Evolutionary conservation across 2,329 filamentous ascomycete genomes (phyloP), one percentile per base, ranked within the genome.

Genomic region (Pyrenochaeta sp.): DNA sequence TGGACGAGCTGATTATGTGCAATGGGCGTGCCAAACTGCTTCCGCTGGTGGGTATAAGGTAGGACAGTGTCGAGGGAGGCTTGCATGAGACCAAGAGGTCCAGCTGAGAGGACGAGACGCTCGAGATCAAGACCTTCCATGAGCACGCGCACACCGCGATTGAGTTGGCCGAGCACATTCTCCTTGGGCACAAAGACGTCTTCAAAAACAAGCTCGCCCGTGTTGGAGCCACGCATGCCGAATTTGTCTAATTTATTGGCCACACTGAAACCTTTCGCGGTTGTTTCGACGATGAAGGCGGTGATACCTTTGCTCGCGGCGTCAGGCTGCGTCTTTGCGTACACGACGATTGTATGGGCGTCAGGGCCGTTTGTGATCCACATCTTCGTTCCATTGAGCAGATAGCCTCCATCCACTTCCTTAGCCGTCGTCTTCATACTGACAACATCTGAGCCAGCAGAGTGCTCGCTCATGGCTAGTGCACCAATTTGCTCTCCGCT

Each of bases 331-430:
- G 94, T 97, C 82, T 98, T 98, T 48, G 94, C 94, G 75, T 99
- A 99, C n/a, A 99, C 92, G 49, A 99, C 87, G 49, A 98, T 88
- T 36, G 90, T 83, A 75, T 97, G 86, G n/a, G 95, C 95, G 73
- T 98, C 93, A 0, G 94, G 94, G 4, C 94, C 87, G 77, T 99
- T 99, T 58, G 94, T 99, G 74, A 99, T 99, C 94, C 94, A 99
- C 94, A 98, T 97, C 83, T 99, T 97, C 56, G 89, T 91, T 29
- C 93, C 94, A 69, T 93, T 92, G 49, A 99, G 81, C 17, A 93
- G 58, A 75, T 90, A 97, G 23, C 94, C 94, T 31, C 92, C 93
- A 67, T 95, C 90, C 10, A 91, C 90, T 60, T 85, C 82, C 73
- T 86, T 90, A 0, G 93, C 94, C 2, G 86, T 89, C 39, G 89